phyloP scores from a whole-genome alignment of 2,329 filamentous ascomycete species.

The Botrytis fragariae region DNA sequence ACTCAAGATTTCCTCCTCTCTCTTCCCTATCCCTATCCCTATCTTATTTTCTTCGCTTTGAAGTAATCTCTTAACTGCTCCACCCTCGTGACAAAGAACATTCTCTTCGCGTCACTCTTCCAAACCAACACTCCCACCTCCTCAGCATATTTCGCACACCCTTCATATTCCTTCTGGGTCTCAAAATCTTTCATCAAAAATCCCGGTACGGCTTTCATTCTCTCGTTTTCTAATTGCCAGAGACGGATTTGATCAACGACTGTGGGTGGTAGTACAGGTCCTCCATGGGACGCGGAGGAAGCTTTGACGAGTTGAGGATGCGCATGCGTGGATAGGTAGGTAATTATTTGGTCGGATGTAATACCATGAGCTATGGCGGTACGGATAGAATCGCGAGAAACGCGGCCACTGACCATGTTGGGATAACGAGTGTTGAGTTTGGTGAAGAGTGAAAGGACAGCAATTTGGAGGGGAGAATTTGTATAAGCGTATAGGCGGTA shows the following conservation, averaged over 20 bases:
- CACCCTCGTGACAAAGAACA: slow-evolving; percentile 89
- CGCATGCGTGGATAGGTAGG: slow-evolving; percentile 86
- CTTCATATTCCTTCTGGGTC: slow-evolving; percentile 65
- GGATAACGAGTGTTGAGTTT: slow-evolving; percentile 87
- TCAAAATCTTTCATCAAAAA: slow-evolving; percentile 91
- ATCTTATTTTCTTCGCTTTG: slow-evolving; percentile 57
- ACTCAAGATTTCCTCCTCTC: neutral
- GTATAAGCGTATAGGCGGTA: slow-evolving; percentile 98
- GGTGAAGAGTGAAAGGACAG: slow-evolving; percentile 86
- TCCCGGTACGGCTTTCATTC: slow-evolving; percentile 79
- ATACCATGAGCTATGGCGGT: slow-evolving; percentile 87
- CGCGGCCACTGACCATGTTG: slow-evolving; percentile 87
- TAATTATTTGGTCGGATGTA: slow-evolving; percentile 91
- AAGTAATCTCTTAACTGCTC: slow-evolving; percentile 86
- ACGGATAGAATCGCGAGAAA: slow-evolving; percentile 85
- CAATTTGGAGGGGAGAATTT: slow-evolving; percentile 87
- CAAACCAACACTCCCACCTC: slow-evolving; percentile 88
- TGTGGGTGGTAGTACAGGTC: slow-evolving; percentile 81
- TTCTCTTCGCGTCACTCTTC: slow-evolving; percentile 73
- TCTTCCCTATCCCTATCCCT: neutral
- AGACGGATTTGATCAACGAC: slow-evolving; percentile 96
- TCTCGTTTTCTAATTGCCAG: slow-evolving; percentile 96
- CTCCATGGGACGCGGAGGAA: slow-evolving; percentile 36
- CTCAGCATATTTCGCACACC: slow-evolving; percentile 74
- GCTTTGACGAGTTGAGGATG: slow-evolving; percentile 84